A percentile compares a stretch with the other conserved stretches of the same genome.
These are phyloP conservation scores for Schizosaccharomyces cryophilus DNA, from an alignment of 805 yeast genomes.

Conservation along the genomic window DNA sequence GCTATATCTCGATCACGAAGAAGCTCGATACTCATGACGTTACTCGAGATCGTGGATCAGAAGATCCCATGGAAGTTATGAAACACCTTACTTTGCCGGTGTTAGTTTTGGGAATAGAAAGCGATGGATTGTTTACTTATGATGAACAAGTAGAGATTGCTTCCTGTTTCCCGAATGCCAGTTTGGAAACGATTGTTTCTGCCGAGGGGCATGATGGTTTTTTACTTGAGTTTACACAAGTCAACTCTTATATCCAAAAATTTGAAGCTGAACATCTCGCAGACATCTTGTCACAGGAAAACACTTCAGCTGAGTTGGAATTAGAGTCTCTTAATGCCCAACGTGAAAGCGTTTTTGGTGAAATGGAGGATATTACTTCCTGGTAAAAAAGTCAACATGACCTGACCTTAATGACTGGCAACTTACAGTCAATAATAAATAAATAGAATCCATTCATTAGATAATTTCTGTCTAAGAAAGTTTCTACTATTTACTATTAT, in stretches of 20 bases:
- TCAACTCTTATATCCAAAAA: conserved; percentile 42
- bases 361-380: conserved; percentile 65
- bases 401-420: no score
- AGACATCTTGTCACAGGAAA: conserved; percentile 25
- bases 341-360: conserved; percentile 50
- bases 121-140: conserved; percentile 81
- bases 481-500: no score
- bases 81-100: conserved; percentile 45
- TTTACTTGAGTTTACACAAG: conserved; percentile 61
- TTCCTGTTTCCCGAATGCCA: conserved; percentile 42
- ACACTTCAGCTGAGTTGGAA: conserved; percentile 23
- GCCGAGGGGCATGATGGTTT: conserved; percentile 98
- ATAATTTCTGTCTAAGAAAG: no score
- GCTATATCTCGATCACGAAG: conserved; percentile 81
- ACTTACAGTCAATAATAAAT: no score
- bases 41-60: conserved; percentile 43
- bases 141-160: conserved; percentile 77
- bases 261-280: conserved; percentile 37
- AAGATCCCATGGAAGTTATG: conserved; percentile 27
- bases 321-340: conserved; percentile 1
- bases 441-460: no score
- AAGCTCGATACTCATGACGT: conserved; percentile 90
- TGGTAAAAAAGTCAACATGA: conserved; percentile 28
- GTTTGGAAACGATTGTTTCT: conserved; percentile 49
- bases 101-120: conserved; percentile 63